These are phyloP conservation scores for Solanum lycopersicoides DNA, from an alignment of 257 asterid species.

Conservation along the genomic window DNA sequence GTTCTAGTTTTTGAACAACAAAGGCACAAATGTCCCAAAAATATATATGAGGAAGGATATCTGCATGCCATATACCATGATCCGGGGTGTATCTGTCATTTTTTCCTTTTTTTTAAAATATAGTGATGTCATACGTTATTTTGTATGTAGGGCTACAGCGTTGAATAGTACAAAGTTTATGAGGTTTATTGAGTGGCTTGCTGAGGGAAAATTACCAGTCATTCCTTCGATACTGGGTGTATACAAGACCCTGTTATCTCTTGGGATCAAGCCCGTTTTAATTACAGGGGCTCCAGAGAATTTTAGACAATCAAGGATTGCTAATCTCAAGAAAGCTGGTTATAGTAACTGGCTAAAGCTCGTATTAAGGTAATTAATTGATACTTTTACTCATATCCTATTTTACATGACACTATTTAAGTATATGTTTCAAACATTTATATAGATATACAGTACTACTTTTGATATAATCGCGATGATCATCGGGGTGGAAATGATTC, in stretches of 20 bases:
- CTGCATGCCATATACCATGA: too few relatives aligned
- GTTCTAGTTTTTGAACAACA: too few relatives aligned
- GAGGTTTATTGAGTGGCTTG: constrained; percentile 20
- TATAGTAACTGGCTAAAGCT: constrained; percentile 31
- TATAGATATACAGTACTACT: too few relatives aligned
- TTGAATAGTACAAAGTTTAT: constrained; percentile 21
- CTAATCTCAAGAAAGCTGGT: constrained; percentile 32
- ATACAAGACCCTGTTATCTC: neutral
- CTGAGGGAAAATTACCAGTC: constrained; percentile 32
- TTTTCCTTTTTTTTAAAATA: too few relatives aligned
- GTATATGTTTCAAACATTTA: too few relatives aligned
- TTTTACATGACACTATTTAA: neutral
- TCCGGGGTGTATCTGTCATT: too few relatives aligned
- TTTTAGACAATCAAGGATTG: neutral
- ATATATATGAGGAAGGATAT: too few relatives aligned
- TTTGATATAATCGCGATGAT: too few relatives aligned
- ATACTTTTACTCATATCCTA: too few relatives aligned
- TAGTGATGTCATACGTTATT: too few relatives aligned
- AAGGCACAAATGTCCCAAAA: too few relatives aligned
- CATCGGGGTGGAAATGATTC: constrained; percentile 10
- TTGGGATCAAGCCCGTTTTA: constrained; percentile 28
- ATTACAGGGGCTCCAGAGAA: constrained; percentile 21
- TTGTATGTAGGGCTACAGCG: constrained; percentile 26
- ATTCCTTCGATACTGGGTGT: constrained; percentile 12
- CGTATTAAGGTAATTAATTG: constrained; percentile 23